phyloP scores from a whole-genome alignment of 2,329 filamentous ascomycete genomes.

The Graphilbum fragrans region DNA sequence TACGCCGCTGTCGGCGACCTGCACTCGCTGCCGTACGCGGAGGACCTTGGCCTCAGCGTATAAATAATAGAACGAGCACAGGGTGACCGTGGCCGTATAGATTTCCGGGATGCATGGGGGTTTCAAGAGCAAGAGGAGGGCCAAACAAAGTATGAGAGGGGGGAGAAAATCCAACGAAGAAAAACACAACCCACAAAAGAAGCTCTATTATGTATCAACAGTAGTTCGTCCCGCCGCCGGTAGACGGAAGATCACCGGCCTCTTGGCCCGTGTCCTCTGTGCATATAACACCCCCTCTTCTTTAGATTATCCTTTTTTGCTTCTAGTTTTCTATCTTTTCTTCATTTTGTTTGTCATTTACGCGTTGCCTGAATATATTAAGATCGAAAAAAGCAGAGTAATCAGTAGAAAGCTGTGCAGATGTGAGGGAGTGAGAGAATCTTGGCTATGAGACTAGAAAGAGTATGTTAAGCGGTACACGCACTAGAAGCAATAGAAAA shows the following conservation, averaged over 20 bases:
- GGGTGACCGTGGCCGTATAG: not conserved
- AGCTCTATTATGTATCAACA: conserved; percentile 25
- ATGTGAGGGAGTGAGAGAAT: no score
- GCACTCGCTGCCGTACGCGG: conserved; percentile 79
- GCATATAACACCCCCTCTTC: conserved; percentile 30
- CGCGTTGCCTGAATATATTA: not conserved
- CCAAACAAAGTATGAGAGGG: not conserved
- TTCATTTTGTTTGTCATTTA: not conserved
- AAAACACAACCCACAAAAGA: not conserved
- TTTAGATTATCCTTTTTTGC: conserved; percentile 16
- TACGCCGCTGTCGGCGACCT: conserved; percentile 87
- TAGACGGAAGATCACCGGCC: no score
- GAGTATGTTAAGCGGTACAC: no score
- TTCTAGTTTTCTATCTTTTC: no score
- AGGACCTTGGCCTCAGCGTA: conserved; percentile 88
- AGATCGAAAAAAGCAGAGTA: not conserved
- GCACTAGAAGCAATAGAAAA: no score
- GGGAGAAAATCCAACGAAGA: not conserved
- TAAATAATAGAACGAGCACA: conserved; percentile 36
- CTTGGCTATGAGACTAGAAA: no score
- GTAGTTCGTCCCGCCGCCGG: conserved; percentile 6
- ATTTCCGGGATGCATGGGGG: not conserved
- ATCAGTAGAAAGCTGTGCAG: not conserved
- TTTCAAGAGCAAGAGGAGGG: not conserved
- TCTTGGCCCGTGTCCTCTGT: conserved; percentile 21